These are phyloP conservation scores for Mollisia scopiformis DNA, from an alignment of 2,329 filamentous ascomycete genomes.

Conservation along the genomic window DNA sequence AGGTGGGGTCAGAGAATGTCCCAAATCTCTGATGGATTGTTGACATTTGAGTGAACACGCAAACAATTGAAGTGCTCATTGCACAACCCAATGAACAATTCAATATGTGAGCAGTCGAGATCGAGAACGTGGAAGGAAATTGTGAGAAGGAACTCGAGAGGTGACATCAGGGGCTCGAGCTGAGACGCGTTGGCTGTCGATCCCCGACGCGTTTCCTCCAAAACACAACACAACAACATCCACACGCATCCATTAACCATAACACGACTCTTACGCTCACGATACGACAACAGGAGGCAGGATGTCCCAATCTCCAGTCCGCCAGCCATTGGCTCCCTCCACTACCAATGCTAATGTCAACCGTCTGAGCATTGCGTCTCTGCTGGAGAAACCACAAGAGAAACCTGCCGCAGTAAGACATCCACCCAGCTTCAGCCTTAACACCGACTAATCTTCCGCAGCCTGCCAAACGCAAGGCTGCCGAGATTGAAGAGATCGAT, in stretches of 20 bases:
- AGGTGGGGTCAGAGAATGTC: too few species aligned
- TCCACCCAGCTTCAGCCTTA: background rate
- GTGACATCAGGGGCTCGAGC: too few species aligned
- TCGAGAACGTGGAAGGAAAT: too few species aligned
- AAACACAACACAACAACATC: background rate
- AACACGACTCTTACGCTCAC: background rate
- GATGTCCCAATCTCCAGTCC: background rate
- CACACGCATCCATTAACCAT: too few species aligned
- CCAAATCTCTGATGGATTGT: too few species aligned
- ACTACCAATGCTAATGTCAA: slow-evolving; percentile 9
- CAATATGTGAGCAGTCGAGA: too few species aligned
- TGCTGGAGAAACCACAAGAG: background rate
- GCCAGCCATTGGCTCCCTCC: slow-evolving; percentile 7
- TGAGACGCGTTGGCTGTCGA: background rate
- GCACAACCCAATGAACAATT: too few species aligned
- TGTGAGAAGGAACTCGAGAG: too few species aligned
- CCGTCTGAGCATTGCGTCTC: slow-evolving; percentile 31
- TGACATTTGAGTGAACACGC: too few species aligned
- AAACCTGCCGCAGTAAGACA: background rate
- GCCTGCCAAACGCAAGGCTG: slow-evolving; percentile 15
- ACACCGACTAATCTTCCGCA: background rate
- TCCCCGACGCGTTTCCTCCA: background rate
- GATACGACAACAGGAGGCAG: background rate
- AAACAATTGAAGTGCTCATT: too few species aligned
- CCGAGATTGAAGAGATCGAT: slow-evolving; percentile 4